These are phyloP conservation scores for Fusarium goolgardi DNA, from an alignment of 2,329 filamentous ascomycete species.

Conservation along the genomic window DNA sequence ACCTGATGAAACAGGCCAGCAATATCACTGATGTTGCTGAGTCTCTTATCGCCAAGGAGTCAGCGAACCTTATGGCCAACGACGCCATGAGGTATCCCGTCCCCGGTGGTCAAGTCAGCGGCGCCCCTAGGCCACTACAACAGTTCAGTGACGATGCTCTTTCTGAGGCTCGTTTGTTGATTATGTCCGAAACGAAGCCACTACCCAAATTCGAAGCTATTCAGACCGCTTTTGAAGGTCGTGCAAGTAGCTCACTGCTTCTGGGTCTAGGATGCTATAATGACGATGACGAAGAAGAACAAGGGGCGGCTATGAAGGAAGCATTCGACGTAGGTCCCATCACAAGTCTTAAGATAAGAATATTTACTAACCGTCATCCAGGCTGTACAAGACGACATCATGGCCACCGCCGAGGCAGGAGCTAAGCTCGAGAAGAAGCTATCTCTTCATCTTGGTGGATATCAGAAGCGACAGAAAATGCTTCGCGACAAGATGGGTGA, in stretches of 20 bases:
- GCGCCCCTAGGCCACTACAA: constrained; percentile 69
- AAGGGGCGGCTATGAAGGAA: constrained; percentile 70
- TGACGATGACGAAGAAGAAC: constrained; percentile 80
- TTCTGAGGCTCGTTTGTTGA: constrained; percentile 78
- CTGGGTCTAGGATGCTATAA: constrained; percentile 85
- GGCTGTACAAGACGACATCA: constrained; percentile 78
- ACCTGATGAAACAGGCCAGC: constrained; percentile 72
- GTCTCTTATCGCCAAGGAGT: constrained; percentile 78
- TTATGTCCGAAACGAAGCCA: constrained; percentile 75
- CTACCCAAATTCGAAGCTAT: constrained; percentile 63
- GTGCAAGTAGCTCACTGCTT: constrained; percentile 68
- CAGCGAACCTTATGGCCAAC: constrained; percentile 81
- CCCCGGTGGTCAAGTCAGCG: constrained; percentile 73
- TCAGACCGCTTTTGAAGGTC: constrained; percentile 64
- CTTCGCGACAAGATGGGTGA: constrained; percentile 83
- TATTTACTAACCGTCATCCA: constrained; percentile 50
- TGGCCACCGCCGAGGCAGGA: constrained; percentile 79
- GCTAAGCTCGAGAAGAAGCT: constrained; percentile 96
- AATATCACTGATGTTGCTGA: constrained; percentile 72
- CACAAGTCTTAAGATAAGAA: neutral
- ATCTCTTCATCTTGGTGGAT: constrained; percentile 86
- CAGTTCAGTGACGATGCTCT: constrained; percentile 77
- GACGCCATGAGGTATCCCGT: constrained; percentile 82
- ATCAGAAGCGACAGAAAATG: constrained; percentile 85
- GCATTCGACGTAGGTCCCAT: constrained; percentile 75